Evolutionary conservation across 179 eudicot genomes (phyloP), one percentile per base, ranked within the genome.

Genomic region (Silene noctiflora): DNA sequence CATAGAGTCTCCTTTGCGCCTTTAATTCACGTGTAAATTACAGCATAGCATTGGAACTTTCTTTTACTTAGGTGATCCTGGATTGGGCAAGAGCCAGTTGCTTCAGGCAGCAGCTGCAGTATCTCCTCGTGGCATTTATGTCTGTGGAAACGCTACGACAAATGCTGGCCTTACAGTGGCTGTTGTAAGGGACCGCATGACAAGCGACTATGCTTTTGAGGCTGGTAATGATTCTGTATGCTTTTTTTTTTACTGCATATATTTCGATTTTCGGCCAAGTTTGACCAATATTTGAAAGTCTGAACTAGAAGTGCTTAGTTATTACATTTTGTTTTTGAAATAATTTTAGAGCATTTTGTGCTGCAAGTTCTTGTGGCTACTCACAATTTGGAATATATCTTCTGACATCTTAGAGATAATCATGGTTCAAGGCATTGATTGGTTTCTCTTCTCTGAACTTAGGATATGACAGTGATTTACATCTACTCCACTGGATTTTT

Each of bases 51-150:
- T 63, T 48, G 66, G 20, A 22, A 48, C 31, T 64, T 65, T 42
- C 51, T 6, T 21, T 29, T 80, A 72, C 67, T 73, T 80, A 94
- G 98, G 98, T 86, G 98, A 94, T 87, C 98, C 98, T 83, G 97
- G 97, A 70, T 77, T 92, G 79, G 97, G 97, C 21, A 92, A 92
- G 82, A 92, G 97, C 80, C 97, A 92, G 82, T 86, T 94, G 76
- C 91, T 94, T 77, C 97, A 91, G 85, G 97, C 98, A 81, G 95
- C 98, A 74, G 93, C 98, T 71, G 83, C 91, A 70, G 83, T 95
- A 83, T 95, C 99, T 83, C 99, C 99, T 60, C 99, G 99, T 81
- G 99, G 99, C n/a, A 91, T 95, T 69, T 95, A 95, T 81, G 95
- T 95, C 25, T 95, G 99, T 83, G 99, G 99, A 48, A 95, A 95